Evolutionary conservation across 208 protist species (phyloP).

Genomic region (Wallacemonas collosoma): DNA sequence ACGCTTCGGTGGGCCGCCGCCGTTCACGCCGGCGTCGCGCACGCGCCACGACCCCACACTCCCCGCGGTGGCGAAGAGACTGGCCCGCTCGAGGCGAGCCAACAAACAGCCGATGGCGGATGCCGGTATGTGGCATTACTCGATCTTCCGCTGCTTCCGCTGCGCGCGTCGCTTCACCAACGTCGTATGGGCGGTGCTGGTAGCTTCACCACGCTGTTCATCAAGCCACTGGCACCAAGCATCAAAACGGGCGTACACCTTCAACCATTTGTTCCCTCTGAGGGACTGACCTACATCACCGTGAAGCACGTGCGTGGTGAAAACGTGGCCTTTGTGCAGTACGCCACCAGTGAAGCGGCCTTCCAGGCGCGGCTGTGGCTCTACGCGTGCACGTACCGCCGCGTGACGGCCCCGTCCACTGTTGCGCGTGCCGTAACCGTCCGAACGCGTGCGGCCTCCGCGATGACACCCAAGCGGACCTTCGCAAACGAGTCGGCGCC

Average conservation of each 20-base stretch:
- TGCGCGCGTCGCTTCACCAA: constrained; percentile 14
- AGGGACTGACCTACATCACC: constrained; percentile 44
- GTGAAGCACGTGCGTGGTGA: constrained; percentile 46
- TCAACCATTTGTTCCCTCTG: constrained; percentile 44
- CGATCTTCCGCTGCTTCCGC: background rate
- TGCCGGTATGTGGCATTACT: background rate
- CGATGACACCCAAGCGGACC: background rate
- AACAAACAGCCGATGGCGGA: too few species aligned
- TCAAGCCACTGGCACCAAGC: constrained; percentile 39
- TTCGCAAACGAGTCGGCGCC: too few species aligned
- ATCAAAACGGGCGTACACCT: constrained; percentile 49
- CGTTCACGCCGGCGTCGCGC: too few species aligned
- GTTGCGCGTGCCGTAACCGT: background rate
- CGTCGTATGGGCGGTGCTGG: background rate
- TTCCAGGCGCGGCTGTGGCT: constrained; percentile 56
- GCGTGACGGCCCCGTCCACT: constrained; percentile 29
- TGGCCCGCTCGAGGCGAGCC: too few species aligned
- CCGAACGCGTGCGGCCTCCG: background rate
- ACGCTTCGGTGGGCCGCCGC: too few species aligned
- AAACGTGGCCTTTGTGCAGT: constrained; percentile 65
- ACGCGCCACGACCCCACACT: too few species aligned
- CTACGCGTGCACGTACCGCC: constrained; percentile 21
- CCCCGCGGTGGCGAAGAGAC: too few species aligned
- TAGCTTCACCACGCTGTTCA: constrained; percentile 46
- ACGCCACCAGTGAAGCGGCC: constrained; percentile 36